A percentile compares a stretch with the other conserved stretches of the same genome.
Conservation (phyloP, 768 basidiomycete genomes). For the Coprinellus micaceus region DNA sequence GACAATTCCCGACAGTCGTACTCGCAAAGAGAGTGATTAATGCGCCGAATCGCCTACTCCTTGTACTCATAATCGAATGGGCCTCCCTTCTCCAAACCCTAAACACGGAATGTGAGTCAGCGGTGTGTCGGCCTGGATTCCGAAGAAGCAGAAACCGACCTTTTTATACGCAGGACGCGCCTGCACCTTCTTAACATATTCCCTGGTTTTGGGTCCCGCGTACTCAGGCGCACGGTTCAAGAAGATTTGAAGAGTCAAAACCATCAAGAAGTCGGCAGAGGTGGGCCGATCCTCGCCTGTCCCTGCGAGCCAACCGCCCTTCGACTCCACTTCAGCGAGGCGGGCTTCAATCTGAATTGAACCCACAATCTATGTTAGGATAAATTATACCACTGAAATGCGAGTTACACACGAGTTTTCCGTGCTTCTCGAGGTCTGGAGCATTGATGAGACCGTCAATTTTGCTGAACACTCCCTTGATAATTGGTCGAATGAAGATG, state of each 20-base stretch:
- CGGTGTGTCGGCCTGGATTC: no score
- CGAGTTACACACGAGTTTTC: background rate
- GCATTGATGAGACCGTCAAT: background rate
- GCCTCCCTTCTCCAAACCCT: background rate
- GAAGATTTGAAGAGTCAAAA: conserved; percentile 22
- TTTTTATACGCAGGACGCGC: conserved; percentile 5
- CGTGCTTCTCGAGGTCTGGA: conserved; percentile 7
- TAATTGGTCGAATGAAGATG: conserved; percentile 33
- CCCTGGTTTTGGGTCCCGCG: conserved; percentile 8
- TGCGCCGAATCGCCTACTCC: no score
- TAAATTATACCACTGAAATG: background rate
- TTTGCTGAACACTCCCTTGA: conserved; percentile 23
- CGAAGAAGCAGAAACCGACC: background rate
- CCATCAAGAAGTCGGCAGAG: conserved; percentile 30
- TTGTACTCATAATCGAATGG: no score
- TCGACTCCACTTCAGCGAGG: background rate
- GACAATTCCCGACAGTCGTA: no score
- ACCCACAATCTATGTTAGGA: background rate
- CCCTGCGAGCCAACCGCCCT: conserved; percentile 18
- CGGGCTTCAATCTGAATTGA: conserved; percentile 4
- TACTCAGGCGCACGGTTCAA: conserved; percentile 4
- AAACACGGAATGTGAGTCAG: background rate
- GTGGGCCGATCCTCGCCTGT: conserved; percentile 25
- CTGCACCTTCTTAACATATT: conserved; percentile 13
- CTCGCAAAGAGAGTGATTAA: no score